Evolutionary conservation across 495 filamentous ascomycete species (phyloP).

Genomic region (Entonaema liquescens): DNA sequence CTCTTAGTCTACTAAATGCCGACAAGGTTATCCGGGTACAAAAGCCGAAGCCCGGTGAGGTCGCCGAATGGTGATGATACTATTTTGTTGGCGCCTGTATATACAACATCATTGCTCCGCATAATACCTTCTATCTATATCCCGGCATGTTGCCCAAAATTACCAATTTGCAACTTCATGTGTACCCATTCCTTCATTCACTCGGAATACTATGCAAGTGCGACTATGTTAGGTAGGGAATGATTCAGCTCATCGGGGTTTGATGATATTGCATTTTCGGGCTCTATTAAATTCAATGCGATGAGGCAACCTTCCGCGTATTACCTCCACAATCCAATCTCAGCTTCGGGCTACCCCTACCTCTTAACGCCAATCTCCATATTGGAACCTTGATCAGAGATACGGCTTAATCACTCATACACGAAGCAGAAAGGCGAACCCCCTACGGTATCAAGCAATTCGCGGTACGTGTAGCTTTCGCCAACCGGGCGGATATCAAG

Average conservation of each 20-base stretch:
- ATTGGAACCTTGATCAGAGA: background rate
- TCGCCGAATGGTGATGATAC: slow-evolving; percentile 57
- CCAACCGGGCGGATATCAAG: slow-evolving; percentile 45
- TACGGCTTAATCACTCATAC: slow-evolving; percentile 42
- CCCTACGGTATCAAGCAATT: slow-evolving; percentile 45
- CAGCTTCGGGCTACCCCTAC: background rate
- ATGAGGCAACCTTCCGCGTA: background rate
- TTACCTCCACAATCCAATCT: background rate
- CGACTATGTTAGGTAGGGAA: slow-evolving; percentile 3
- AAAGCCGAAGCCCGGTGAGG: slow-evolving; percentile 60
- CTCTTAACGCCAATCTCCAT: background rate
- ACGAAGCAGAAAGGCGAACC: slow-evolving; percentile 50
- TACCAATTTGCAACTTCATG: slow-evolving; percentile 5
- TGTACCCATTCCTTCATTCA: background rate
- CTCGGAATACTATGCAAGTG: background rate
- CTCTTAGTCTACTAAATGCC: slow-evolving; percentile 78
- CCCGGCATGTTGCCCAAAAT: slow-evolving; percentile 1
- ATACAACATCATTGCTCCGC: slow-evolving; percentile 3
- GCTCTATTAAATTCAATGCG: slow-evolving; percentile 15
- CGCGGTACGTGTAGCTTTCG: slow-evolving; percentile 17
- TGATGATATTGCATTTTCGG: background rate
- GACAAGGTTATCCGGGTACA: slow-evolving; percentile 80
- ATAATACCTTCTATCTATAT: slow-evolving; percentile 8
- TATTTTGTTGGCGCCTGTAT: slow-evolving; percentile 2
- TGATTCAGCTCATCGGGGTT: background rate